These are phyloP conservation scores for Metschnikowia chrysomelidarum DNA, from an alignment of 805 yeast species.

Conservation along the genomic window DNA sequence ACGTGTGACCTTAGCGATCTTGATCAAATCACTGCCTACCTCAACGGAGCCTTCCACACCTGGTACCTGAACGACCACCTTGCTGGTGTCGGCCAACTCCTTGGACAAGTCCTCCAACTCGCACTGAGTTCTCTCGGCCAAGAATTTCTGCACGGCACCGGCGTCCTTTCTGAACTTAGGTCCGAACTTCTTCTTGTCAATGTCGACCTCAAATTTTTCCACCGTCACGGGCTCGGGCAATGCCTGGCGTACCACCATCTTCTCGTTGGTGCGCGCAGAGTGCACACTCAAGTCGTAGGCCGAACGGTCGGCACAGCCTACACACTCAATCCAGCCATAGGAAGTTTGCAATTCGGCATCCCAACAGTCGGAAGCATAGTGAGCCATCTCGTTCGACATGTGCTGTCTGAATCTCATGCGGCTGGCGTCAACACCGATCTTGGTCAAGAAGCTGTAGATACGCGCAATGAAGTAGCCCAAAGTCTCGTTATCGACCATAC, in stretches of 20 bases:
- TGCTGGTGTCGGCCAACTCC: conserved; percentile 61
- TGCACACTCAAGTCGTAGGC: conserved; percentile 97
- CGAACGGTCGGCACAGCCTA: conserved; percentile 99
- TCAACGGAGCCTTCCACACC: conserved; percentile 58
- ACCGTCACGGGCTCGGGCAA: conserved; percentile 81
- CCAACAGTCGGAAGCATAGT: conserved; percentile 99
- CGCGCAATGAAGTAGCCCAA: conserved; percentile 96
- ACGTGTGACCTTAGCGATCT: conserved; percentile 73
- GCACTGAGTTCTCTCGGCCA: conserved; percentile 72
- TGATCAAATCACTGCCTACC: conserved; percentile 68
- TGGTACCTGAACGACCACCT: conserved; percentile 65
- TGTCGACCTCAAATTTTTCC: conserved; percentile 78
- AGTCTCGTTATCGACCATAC: conserved; percentile 94
- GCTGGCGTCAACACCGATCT: conserved; percentile 84
- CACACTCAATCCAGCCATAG: conserved; percentile 99
- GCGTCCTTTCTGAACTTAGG: conserved; percentile 98
- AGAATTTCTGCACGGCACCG: conserved; percentile 82
- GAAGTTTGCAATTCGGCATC: conserved; percentile 96
- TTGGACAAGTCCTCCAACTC: conserved; percentile 75
- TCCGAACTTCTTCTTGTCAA: conserved; percentile 95
- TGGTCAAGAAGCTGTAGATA: conserved; percentile 77
- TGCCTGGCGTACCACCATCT: conserved; percentile 89
- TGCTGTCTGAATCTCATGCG: conserved; percentile 97
- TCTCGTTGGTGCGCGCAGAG: conserved; percentile 91
- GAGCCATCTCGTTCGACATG: conserved; percentile 99